Percentiles rank a stretch among this genome's conserved stretches.
phyloP scores from a whole-genome alignment of 306 rosid genomes.

The Glycyrrhiza uralensis region DNA sequence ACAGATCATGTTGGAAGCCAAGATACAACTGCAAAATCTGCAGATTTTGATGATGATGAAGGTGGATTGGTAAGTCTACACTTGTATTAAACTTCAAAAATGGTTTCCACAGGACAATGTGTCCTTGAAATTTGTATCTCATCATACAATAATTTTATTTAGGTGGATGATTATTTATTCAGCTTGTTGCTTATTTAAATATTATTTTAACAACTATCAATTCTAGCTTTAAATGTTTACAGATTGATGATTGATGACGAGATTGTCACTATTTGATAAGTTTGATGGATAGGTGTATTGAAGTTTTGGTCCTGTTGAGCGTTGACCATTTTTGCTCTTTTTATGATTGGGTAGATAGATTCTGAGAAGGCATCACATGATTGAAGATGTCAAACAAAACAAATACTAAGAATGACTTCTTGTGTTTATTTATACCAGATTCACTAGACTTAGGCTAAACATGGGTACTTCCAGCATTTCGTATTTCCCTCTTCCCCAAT shows the following conservation, averaged over 20 bases:
- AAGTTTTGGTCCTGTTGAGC: conserved; percentile 4
- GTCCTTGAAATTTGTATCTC: background rate
- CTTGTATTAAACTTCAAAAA: background rate
- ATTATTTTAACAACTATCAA: background rate
- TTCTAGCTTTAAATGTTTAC: background rate
- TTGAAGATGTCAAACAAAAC: background rate
- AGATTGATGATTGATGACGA: background rate
- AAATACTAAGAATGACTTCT: background rate
- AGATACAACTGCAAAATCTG: conserved; percentile 81
- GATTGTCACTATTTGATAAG: conserved; percentile 9
- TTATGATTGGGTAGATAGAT: background rate
- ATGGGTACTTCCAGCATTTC: background rate
- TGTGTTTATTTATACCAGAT: background rate
- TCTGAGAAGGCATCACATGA: conserved; percentile 1
- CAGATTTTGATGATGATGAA: conserved; percentile 96
- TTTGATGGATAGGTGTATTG: background rate
- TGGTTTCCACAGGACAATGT: background rate
- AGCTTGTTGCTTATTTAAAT: conserved; percentile 5
- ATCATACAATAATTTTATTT: background rate
- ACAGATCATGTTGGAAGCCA: conserved; percentile 95
- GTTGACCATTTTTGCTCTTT: background rate
- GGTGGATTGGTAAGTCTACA: conserved; percentile 82
- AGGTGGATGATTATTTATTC: background rate
- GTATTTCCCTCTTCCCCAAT: background rate
- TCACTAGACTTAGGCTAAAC: background rate